Conservation (phyloP, 2,329 filamentous ascomycete genomes). For the Aureobasidium musti region DNA sequence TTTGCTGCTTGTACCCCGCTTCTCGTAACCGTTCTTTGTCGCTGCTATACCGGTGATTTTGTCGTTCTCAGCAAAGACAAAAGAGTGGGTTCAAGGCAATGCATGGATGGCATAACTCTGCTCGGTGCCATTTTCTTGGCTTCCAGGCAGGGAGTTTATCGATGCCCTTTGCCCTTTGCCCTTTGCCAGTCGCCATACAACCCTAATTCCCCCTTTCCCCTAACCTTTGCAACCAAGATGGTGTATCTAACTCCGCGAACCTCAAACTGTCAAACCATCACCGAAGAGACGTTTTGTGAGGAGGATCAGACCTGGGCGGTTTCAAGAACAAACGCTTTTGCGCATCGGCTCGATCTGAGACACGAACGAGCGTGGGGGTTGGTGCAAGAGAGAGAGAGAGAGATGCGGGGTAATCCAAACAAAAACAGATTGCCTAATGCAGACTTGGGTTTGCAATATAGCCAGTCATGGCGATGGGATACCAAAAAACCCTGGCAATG, state of each 20-base stretch:
- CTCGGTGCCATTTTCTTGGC: not conserved
- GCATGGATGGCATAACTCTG: not conserved
- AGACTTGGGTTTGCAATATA: not conserved
- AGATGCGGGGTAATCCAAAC: conserved; percentile 4
- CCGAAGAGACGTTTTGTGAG: not conserved
- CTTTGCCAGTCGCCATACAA: too few species aligned
- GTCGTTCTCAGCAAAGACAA: not conserved
- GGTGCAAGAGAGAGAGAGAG: not conserved
- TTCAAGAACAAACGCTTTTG: too few species aligned
- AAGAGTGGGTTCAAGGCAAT: not conserved
- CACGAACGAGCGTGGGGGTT: not conserved
- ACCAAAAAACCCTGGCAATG: not conserved
- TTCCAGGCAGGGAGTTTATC: not conserved
- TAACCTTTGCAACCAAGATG: not conserved
- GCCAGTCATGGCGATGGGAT: not conserved
- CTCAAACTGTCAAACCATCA: not conserved
- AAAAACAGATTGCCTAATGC: conserved; percentile 4
- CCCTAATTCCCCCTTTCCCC: not conserved
- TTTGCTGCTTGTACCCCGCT: not conserved
- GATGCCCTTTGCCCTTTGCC: not conserved
- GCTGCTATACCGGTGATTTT: not conserved
- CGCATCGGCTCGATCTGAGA: not conserved
- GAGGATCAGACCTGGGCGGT: too few species aligned
- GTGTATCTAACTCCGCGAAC: too few species aligned
- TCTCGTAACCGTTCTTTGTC: not conserved